phyloP scores from a whole-genome alignment of 2,329 filamentous ascomycete species.

The Pseudocercospora musae region DNA sequence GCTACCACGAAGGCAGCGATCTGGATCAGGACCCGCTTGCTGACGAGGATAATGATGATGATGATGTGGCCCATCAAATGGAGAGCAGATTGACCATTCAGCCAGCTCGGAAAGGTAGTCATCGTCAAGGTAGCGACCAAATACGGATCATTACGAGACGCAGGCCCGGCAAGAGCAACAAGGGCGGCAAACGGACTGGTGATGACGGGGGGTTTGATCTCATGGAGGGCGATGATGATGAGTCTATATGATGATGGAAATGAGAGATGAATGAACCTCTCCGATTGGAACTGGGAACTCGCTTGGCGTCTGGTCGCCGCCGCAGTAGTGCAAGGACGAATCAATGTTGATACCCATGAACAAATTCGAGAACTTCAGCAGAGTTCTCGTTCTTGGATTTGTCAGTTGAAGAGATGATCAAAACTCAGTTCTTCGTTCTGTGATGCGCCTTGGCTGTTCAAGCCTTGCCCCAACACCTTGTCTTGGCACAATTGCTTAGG shows the following conservation, averaged over 20 bases:
- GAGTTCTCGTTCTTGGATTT: neutral
- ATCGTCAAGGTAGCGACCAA: slow-evolving; percentile 14
- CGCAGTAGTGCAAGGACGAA: neutral
- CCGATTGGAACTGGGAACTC: neutral
- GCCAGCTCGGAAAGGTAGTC: slow-evolving; percentile 14
- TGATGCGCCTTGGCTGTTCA: too few species aligned
- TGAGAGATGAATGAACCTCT: neutral
- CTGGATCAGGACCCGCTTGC: slow-evolving; percentile 9
- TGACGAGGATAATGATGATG: slow-evolving; percentile 17
- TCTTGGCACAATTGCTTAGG: neutral
- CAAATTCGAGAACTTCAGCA: neutral
- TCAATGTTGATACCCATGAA: neutral
- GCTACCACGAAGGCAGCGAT: slow-evolving; percentile 4
- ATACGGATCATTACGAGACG: slow-evolving; percentile 25
- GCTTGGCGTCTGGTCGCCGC: neutral
- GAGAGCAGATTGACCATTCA: slow-evolving; percentile 27
- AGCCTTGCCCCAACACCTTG: too few species aligned
- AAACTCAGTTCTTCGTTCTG: too few species aligned
- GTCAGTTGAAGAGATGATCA: neutral
- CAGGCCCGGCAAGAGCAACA: slow-evolving; percentile 11
- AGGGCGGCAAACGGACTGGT: neutral
- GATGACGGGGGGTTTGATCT: slow-evolving; percentile 11
- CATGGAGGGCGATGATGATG: slow-evolving; percentile 14
- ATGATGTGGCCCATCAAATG: slow-evolving; percentile 24
- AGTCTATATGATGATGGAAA: neutral